These are phyloP conservation scores for Posidonia oceanica DNA, from an alignment of 116 monocot genomes.

Conservation along the genomic window DNA sequence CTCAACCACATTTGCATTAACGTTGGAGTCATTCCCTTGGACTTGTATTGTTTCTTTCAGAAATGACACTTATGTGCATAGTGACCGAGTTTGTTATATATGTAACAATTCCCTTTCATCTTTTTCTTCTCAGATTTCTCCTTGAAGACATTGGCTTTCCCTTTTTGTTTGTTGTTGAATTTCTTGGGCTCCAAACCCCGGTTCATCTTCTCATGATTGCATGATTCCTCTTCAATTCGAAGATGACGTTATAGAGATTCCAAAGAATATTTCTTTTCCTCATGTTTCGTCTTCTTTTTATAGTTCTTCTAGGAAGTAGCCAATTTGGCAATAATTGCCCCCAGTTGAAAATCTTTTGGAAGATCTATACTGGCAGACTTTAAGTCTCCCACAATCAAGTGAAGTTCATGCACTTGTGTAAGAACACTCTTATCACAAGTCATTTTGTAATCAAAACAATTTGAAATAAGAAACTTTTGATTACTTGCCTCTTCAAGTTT, in stretches of 20 bases:
- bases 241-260: neutral
- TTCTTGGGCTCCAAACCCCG: neutral
- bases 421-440: too few species aligned
- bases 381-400: neutral
- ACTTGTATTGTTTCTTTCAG: neutral
- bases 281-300: neutral
- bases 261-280: neutral
- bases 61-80: neutral
- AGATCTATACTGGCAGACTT: neutral
- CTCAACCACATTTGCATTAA: neutral
- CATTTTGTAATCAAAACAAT: too few species aligned
- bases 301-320: too few species aligned
- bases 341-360: neutral
- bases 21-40: neutral
- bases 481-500: too few species aligned
- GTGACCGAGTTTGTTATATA: neutral
- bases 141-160: neutral
- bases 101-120: neutral
- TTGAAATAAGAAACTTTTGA: too few species aligned
- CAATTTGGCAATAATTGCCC: too few species aligned
- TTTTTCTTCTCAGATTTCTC: neutral
- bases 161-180: neutral
- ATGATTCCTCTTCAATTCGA: neutral
- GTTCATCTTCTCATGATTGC: neutral
- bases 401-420: neutral